Evolutionary conservation across 2,329 filamentous ascomycete genomes (phyloP).

Genomic region (Blastomyces emzantsi): DNA sequence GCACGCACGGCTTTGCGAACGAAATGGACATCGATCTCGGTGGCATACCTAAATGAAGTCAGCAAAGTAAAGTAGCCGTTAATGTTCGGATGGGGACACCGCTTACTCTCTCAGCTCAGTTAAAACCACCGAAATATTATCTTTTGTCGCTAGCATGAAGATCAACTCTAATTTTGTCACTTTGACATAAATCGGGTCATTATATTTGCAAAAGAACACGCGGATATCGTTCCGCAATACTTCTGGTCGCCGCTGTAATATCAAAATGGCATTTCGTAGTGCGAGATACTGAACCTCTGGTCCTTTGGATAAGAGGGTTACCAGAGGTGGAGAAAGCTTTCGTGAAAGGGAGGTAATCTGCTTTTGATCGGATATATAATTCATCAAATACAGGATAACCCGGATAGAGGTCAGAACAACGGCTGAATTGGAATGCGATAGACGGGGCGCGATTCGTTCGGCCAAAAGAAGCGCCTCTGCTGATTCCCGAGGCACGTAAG

Average conservation of each 20-base stretch:
- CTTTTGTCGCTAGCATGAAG: constrained; percentile 95
- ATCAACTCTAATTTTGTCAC: constrained; percentile 98
- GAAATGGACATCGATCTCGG: constrained; percentile 97
- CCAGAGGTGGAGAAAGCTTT: constrained; percentile 88
- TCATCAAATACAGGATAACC: constrained; percentile 95
- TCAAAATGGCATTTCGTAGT: constrained; percentile 83
- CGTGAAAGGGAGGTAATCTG: constrained; percentile 78
- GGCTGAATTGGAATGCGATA: constrained; percentile 94
- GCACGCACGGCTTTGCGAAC: constrained; percentile 95
- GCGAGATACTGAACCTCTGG: constrained; percentile 98
- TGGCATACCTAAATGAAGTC: constrained; percentile 56
- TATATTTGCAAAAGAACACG: constrained; percentile 99
- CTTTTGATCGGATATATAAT: constrained; percentile 90
- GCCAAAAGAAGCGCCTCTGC: constrained; percentile 81
- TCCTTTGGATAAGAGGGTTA: constrained; percentile 89
- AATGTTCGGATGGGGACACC: no score
- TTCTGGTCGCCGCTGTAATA: constrained; percentile 84
- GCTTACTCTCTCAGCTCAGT: constrained; percentile 80
- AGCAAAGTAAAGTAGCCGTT: background rate
- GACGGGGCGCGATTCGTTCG: constrained; percentile 85
- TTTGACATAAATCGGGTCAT: constrained; percentile 98
- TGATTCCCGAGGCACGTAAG: constrained; percentile 88
- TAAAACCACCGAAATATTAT: constrained; percentile 90
- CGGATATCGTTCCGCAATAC: constrained; percentile 93
- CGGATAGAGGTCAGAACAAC: constrained; percentile 94